phyloP scores from a whole-genome alignment of 1,284 basidiomycete genomes.

The Cutaneotrichosporon sp. region DNA sequence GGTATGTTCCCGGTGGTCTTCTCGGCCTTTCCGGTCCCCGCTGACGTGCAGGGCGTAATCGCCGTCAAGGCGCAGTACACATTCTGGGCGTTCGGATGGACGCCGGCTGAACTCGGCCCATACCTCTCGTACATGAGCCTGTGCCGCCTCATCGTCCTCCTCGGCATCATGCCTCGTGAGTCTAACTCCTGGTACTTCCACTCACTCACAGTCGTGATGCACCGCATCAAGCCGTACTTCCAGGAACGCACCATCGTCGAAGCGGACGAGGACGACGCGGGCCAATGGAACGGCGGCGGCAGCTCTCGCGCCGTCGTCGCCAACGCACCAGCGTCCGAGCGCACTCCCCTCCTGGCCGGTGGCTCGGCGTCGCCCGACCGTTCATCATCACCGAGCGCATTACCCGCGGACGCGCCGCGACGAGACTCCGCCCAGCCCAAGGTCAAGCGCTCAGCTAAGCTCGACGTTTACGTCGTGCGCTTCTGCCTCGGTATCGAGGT shows the following conservation, averaged over 20 bases:
- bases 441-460: constrained; percentile 28
- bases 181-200: background rate
- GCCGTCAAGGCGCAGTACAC: constrained; percentile 67
- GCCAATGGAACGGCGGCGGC: background rate
- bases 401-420: background rate
- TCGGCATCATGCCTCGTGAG: constrained; percentile 59
- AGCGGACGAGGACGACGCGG: background rate
- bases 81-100: constrained; percentile 64
- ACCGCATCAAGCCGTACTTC: constrained; percentile 42
- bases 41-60: constrained; percentile 61
- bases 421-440: constrained; percentile 4
- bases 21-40: too few species aligned
- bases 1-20: constrained; percentile 55
- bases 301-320: background rate
- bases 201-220: constrained; percentile 32
- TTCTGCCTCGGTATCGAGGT: constrained; percentile 54
- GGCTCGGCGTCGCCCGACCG: background rate
- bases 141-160: constrained; percentile 59
- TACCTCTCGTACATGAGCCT: constrained; percentile 63
- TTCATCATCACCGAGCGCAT: background rate
- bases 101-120: constrained; percentile 70
- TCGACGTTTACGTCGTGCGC: constrained; percentile 43
- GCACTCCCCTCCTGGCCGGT: constrained; percentile 8
- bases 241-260: constrained; percentile 13
- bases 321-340: background rate